phyloP scores from a whole-genome alignment of 306 rosid species.

The Canavalia gladiata region DNA sequence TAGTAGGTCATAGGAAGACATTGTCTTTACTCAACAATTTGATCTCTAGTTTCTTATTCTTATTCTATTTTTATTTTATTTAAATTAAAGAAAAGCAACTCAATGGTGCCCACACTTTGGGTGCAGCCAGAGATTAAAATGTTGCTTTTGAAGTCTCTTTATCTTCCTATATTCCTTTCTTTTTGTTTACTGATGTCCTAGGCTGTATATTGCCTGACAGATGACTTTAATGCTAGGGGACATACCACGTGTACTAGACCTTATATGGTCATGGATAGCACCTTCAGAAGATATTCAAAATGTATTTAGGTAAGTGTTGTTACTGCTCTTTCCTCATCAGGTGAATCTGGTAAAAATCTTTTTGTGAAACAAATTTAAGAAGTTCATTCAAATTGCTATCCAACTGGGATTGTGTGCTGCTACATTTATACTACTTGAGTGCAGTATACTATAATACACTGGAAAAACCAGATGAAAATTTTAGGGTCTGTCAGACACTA shows the following conservation, averaged over 20 bases:
- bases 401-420: constrained; percentile 31
- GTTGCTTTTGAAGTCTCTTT: neutral
- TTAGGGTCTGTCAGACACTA: neutral
- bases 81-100: neutral
- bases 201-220: constrained; percentile 57
- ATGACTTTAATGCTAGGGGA: constrained; percentile 92
- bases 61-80: neutral
- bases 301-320: constrained; percentile 70
- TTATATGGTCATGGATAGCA: constrained; percentile 98
- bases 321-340: constrained; percentile 40
- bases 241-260: constrained; percentile 86
- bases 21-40: constrained; percentile 17
- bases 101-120: constrained; percentile 1
- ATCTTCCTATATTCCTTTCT: constrained; percentile 29
- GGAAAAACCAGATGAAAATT: neutral
- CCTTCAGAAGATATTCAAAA: constrained; percentile 82
- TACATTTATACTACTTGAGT: neutral
- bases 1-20: constrained; percentile 12
- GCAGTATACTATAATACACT: too few relatives aligned
- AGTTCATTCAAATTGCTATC: constrained; percentile 25
- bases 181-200: constrained; percentile 46
- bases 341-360: constrained; percentile 32
- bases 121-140: neutral
- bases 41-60: constrained; percentile 18
- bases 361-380: constrained; percentile 25